Conservation (phyloP, 495 filamentous ascomycete species). For the Aspergillus asperescens region DNA sequence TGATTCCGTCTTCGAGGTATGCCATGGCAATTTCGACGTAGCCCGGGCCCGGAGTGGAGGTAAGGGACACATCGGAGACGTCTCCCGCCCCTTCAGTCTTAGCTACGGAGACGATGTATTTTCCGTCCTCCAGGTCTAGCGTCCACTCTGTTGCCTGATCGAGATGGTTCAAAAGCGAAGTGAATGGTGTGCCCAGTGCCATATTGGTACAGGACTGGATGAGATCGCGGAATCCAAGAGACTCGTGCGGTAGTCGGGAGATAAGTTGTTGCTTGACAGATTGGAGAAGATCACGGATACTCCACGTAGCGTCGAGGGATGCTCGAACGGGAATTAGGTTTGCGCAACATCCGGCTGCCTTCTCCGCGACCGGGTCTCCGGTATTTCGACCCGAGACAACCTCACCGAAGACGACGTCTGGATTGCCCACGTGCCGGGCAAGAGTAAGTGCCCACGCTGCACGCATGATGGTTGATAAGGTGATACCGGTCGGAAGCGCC, state of each 20-base stretch:
- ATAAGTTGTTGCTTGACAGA: constrained; percentile 7
- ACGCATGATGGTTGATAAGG: constrained; percentile 46
- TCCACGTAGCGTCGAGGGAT: background rate
- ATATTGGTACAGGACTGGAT: constrained; percentile 6
- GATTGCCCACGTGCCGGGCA: constrained; percentile 26
- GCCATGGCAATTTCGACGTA: constrained; percentile 12
- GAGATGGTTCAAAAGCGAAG: constrained; percentile 9
- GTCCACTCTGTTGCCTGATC: constrained; percentile 7
- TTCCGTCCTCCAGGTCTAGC: background rate
- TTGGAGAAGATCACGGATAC: background rate
- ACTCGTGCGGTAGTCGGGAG: constrained; percentile 8
- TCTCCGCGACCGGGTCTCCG: constrained; percentile 18
- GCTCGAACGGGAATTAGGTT: constrained; percentile 9
- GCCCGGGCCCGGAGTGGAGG: background rate
- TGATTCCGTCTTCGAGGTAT: constrained; percentile 8
- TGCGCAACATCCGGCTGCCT: constrained; percentile 7
- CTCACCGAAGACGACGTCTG: constrained; percentile 39
- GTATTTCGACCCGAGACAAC: constrained; percentile 35
- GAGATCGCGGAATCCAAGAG: constrained; percentile 5
- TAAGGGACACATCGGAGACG: constrained; percentile 6
- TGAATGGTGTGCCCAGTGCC: background rate
- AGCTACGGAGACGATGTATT: constrained; percentile 8
- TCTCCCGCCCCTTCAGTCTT: constrained; percentile 6
- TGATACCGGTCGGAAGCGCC: constrained; percentile 20
- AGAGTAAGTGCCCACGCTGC: constrained; percentile 49